Evolutionary conservation across 495 filamentous ascomycete species (phyloP), one percentile per base, ranked within the genome.

Genomic region (Bryoglossum gracile): DNA sequence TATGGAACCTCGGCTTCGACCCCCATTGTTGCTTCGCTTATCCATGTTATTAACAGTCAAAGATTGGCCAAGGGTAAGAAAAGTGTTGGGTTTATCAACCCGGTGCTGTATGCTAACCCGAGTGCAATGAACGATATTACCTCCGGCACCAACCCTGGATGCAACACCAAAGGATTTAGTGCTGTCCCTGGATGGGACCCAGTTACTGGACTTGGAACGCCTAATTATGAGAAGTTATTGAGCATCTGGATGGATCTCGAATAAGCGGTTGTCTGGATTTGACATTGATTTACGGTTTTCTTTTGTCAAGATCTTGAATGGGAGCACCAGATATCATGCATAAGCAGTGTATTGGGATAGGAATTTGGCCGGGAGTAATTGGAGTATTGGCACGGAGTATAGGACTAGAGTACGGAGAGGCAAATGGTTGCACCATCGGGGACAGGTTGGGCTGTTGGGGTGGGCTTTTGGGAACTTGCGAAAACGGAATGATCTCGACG

Each of bases 101-200:
- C 76, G n/a, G 5, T 21, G 14, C 59, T 83, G 9, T 84, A 84
- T 56, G 62, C 61, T 3, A 58, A 73, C 32, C 66, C 73, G 0
- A 58, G 64, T 24, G 62, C 64, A 9, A 60, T 78, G n/a, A 62
- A 65, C 18, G 75, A 78, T 60, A 68, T 78, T 19, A 67, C 62
- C 5, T 62, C 64, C 32, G 74, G 73, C 0, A 61, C 52, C 2
- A 75, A 70, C 46, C 53, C 55, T 2, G 73, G 72, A 3, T 76
- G 74, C 56, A 65, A 56, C 2, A 70, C 67, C 0, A 39, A 66
- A 11, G 76, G 76, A 2, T 80, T 78, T 52, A 48, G 49, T 5
- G 71, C 74, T 64, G 36, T 18, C 6, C 46, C 65, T 43, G 80
- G 80, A 14, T 82, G 80, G 80, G 79, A 83, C 62, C 77, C 80